Evolutionary conservation across 441 rosid genomes (phyloP).

Genomic region (Gossypium davidsonii): DNA sequence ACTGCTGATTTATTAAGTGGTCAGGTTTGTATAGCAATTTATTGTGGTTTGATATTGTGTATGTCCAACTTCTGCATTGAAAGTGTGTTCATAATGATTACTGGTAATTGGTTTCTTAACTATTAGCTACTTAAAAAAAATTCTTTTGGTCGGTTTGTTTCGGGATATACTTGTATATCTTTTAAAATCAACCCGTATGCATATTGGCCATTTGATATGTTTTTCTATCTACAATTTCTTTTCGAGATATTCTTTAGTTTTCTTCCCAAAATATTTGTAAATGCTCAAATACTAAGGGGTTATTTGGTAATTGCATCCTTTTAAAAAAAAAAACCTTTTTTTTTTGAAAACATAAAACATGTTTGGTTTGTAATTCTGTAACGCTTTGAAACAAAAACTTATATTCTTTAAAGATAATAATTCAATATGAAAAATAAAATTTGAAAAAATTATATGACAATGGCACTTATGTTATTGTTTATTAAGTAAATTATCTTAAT

Average conservation of each 20-base stretch:
- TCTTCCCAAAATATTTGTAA: not conserved
- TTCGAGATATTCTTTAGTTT: not conserved
- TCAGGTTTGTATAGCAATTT: slow-evolving; percentile 59
- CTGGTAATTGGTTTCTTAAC: not conserved
- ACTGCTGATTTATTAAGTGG: slow-evolving; percentile 79
- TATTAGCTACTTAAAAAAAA: not conserved
- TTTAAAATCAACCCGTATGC: not conserved
- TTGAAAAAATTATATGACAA: not conserved
- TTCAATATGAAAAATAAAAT: not conserved
- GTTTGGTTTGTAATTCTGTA: not conserved
- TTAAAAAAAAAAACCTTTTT: not conserved
- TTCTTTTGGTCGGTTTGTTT: not conserved
- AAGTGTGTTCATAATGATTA: slow-evolving; percentile 1
- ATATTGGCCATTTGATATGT: not conserved
- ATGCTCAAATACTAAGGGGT: not conserved
- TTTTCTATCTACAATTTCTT: not conserved
- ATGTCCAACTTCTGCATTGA: not conserved
- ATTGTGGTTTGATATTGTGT: slow-evolving; percentile 2
- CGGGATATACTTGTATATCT: not conserved
- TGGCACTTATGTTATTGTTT: not conserved
- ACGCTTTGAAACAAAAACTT: not conserved
- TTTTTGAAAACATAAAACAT: not conserved
- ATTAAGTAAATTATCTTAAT: not conserved
- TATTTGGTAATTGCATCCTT: not conserved
- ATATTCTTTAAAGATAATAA: not conserved